phyloP scores from a whole-genome alignment of 371 early-diverging fungal genomes.

The Vairimorpha necatrix region DNA sequence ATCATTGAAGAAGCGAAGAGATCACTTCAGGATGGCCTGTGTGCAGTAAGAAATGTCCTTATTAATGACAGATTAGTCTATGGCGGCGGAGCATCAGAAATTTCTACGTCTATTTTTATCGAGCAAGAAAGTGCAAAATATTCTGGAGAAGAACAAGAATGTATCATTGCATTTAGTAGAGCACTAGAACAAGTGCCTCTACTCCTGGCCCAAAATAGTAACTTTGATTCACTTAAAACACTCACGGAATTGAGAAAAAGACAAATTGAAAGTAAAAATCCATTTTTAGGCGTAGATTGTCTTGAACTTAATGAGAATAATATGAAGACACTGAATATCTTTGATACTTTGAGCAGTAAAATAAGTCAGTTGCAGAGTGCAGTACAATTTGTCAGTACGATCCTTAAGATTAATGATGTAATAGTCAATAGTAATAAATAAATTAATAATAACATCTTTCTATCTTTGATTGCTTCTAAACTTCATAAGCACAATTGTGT shows the following conservation, averaged over 20 bases:
- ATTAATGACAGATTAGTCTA: slow-evolving; percentile 92
- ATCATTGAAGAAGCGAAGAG: slow-evolving; percentile 97
- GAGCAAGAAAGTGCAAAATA: not conserved
- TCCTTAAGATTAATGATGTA: slow-evolving; percentile 69
- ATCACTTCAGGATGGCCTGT: slow-evolving; percentile 94
- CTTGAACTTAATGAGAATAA: slow-evolving; percentile 76
- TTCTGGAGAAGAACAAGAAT: slow-evolving; percentile 30
- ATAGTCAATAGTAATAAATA: slow-evolving; percentile 38
- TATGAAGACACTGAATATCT: slow-evolving; percentile 90
- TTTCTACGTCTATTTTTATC: slow-evolving; percentile 73
- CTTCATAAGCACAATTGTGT: too few relatives aligned
- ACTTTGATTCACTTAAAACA: slow-evolving; percentile 81
- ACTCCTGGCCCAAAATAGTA: slow-evolving; percentile 91
- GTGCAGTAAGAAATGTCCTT: slow-evolving; percentile 93
- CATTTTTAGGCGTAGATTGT: slow-evolving; percentile 88
- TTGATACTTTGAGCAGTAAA: slow-evolving; percentile 95
- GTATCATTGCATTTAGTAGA: slow-evolving; percentile 72
- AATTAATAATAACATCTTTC: not conserved
- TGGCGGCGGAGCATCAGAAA: slow-evolving; percentile 97
- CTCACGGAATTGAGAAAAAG: slow-evolving; percentile 81
- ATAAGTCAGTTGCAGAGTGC: slow-evolving; percentile 90
- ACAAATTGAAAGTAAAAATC: slow-evolving; percentile 77
- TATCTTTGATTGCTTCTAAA: too few relatives aligned
- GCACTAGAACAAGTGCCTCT: slow-evolving; percentile 93
- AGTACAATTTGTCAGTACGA: slow-evolving; percentile 95